Evolutionary conservation across 768 basidiomycete genomes (phyloP), one percentile per base, ranked within the genome.

Genomic region (Calocera viscosa): DNA sequence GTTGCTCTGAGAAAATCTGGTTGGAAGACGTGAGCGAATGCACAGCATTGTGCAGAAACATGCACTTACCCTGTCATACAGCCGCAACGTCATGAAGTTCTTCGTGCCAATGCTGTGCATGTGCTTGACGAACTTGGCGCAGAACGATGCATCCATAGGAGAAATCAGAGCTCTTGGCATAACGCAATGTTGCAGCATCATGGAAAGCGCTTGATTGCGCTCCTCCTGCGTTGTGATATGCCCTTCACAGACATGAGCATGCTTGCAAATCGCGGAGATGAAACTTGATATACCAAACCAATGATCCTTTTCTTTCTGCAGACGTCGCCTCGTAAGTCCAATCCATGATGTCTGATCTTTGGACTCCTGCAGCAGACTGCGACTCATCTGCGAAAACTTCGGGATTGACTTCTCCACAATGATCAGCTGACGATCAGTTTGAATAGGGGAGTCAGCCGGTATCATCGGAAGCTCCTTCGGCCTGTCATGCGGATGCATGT

Each of bases 141-240:
- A 93, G 71, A 87, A 99, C 66, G 95, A 89, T 28, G 96, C 95
- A 75, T 99, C 96, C 85, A 94, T 91, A 0, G 94, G 94, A 0
- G 95, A 95, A n/a, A 97, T 78, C 41, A 97, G 79, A 70, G 88
- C 89, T 32, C 96, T 86, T 12, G 96, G 95, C 72, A 90, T 88
- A 68, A 99, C 85, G 74, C 96, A 98, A 72, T 95, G 86, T 73
- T 96, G 91, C 69, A 92, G 53, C 10, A 60, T 60, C 53, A 28
- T 60, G 30, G 11, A 32, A 28, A 22, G 11, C 30, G 30, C 53
- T 60, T 60, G 53, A 60, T 22, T 32, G 24, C 53, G 53, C 30
- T 60, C 53, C 14, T 60, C 53, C 19, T 60, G 53, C 14, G 53
- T 60, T 5, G 53, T 28, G 30, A 60, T 19, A 32, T 60, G 53